Base-by-base conservation (phyloP, 1,284 basidiomycete genomes). In the Afroboletus lepidellus region DNA sequence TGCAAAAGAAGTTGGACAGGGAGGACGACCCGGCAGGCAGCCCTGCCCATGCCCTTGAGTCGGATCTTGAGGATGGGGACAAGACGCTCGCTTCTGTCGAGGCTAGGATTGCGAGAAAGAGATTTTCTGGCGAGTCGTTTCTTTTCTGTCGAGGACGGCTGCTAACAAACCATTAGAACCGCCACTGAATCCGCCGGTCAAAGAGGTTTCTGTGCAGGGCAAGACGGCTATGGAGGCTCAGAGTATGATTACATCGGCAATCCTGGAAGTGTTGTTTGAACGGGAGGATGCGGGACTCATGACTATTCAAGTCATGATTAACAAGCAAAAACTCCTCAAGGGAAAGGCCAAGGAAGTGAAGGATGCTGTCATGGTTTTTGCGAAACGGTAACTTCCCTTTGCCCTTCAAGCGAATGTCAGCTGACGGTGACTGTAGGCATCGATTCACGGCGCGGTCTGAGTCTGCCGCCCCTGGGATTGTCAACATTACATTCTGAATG, bases 401-500 rank as follows among this genome's bases (percentile, higher is more conserved):
- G 3, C 18, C 6, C 50, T 42, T 3, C 3, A 11, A n/a, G 1
- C 3, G 21, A 25, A 33, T 18, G 3, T 42, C 16, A 8, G 33
- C 53, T 63, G 21, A 63, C 20, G 1, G 6, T n/a, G 13, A 42
- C 15, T 13, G 20, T n/a, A 63, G 62, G 33, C 38, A 64, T 42
- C 13, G 51, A 18, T 64, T 64, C 12, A 0, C 2, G 15, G 0
- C 3, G 3, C 46, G 8, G 9, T 24, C 0, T 6, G 53, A 57
- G 8, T 1, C 0, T 25, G 27, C 20, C 5, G 43, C 41, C 11
- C 43, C 57, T 27, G 54, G 54, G 8, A 45, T 46, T 16, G 7
- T 59, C 54, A 45, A 54, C 13, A 37, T 67, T 41, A 61, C 52
- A 7, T 65, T 63, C 50, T 63, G 51, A 51, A 8, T 21, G n/a